Evolutionary conservation across 257 asterid genomes (phyloP).

Genomic region (Capsicum baccatum): DNA sequence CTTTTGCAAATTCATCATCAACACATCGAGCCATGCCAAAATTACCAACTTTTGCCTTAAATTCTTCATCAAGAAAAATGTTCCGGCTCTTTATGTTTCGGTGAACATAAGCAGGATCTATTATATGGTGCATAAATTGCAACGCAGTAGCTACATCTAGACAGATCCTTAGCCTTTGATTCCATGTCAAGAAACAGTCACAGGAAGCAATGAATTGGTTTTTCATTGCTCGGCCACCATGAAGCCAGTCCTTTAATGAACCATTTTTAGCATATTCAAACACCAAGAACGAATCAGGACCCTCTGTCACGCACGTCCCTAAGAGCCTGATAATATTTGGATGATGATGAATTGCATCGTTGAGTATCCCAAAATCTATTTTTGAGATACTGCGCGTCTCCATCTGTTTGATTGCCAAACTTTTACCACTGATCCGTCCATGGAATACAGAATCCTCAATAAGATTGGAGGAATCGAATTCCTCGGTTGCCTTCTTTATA

Average conservation of each 20-base stretch:
- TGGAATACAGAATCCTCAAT: slow-evolving; percentile 69
- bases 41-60: slow-evolving; percentile 71
- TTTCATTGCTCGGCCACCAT: slow-evolving; percentile 84
- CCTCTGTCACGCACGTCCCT: slow-evolving; percentile 57
- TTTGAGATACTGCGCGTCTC: slow-evolving; percentile 39
- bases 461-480: slow-evolving; percentile 52
- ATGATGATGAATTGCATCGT: slow-evolving; percentile 54
- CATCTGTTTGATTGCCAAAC: slow-evolving; percentile 59
- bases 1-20: slow-evolving; percentile 33
- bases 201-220: slow-evolving; percentile 87
- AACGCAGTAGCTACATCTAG: slow-evolving; percentile 70
- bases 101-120: slow-evolving; percentile 71
- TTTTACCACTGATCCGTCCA: slow-evolving; percentile 74
- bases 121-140: slow-evolving; percentile 78
- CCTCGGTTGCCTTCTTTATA: slow-evolving; percentile 68
- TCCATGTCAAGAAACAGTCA: slow-evolving; percentile 79
- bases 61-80: slow-evolving; percentile 71
- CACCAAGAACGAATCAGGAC: slow-evolving; percentile 57
- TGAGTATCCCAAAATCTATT: slow-evolving; percentile 50
- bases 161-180: slow-evolving; percentile 68
- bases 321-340: slow-evolving; percentile 61
- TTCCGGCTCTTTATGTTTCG: slow-evolving; percentile 64
- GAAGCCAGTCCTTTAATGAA: slow-evolving; percentile 84
- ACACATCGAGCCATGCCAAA: slow-evolving; percentile 65
- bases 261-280: slow-evolving; percentile 80